These are phyloP conservation scores for Posidonia oceanica DNA, from an alignment of 116 monocot species.

Conservation along the genomic window DNA sequence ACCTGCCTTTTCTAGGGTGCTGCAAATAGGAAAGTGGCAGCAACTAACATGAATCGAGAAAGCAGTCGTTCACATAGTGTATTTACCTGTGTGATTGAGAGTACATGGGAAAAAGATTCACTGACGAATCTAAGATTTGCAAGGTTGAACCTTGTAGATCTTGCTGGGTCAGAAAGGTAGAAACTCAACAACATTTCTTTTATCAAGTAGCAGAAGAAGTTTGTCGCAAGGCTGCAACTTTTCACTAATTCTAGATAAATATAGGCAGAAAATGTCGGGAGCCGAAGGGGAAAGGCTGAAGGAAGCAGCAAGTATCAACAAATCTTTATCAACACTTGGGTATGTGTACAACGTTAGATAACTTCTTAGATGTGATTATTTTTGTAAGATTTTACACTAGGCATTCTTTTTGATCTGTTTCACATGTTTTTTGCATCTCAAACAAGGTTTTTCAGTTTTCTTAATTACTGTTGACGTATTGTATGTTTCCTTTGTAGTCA, in stretches of 20 bases:
- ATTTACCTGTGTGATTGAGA: constrained; percentile 92
- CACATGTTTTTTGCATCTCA: too few relatives aligned
- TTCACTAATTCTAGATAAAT: background rate
- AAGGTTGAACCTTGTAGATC: constrained; percentile 91
- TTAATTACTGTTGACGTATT: too few relatives aligned
- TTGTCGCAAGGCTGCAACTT: background rate
- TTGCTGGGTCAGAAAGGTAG: constrained; percentile 97
- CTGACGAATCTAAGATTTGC: constrained; percentile 64
- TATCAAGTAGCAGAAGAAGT: background rate
- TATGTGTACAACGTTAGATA: constrained; percentile 19
- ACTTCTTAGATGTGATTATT: too few relatives aligned
- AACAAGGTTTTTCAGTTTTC: too few relatives aligned
- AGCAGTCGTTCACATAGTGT: constrained; percentile 98
- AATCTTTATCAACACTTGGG: constrained; percentile 94
- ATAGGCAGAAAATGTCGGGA: constrained; percentile 87
- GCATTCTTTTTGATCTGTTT: too few relatives aligned
- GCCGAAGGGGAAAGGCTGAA: constrained; percentile 93
- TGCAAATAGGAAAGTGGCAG: constrained; percentile 87
- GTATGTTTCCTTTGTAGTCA: constrained; percentile 39
- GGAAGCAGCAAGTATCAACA: constrained; percentile 92
- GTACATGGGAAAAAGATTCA: constrained; percentile 83
- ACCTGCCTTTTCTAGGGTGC: constrained; percentile 43
- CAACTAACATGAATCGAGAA: constrained; percentile 93
- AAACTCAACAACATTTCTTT: background rate
- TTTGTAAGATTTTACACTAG: too few relatives aligned